phyloP scores from a whole-genome alignment of 2,329 filamentous ascomycete species.

The Calonectria montana region DNA sequence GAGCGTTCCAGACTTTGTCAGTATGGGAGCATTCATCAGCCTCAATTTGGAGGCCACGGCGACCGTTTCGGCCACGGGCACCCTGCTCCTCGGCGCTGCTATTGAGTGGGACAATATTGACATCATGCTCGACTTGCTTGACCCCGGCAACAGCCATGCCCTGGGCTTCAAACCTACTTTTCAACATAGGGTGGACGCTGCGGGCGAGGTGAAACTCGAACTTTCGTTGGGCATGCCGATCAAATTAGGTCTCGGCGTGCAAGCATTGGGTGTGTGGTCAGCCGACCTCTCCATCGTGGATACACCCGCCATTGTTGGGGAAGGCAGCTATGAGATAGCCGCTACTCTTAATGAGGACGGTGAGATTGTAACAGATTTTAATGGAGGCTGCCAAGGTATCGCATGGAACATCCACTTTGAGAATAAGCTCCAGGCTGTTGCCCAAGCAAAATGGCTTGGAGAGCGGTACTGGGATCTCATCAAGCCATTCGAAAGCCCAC shows the following conservation, averaged over 20 bases:
- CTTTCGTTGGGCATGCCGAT: constrained; percentile 4
- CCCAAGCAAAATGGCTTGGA: not conserved
- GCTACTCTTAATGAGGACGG: not conserved
- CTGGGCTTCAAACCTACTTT: not conserved
- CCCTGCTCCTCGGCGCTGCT: not conserved
- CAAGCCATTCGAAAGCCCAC: not conserved
- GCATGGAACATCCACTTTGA: constrained; percentile 11
- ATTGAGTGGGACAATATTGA: constrained; percentile 14
- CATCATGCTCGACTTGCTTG: constrained; percentile 1
- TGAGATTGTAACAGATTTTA: not conserved
- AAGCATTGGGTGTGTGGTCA: not conserved
- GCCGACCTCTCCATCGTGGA: constrained; percentile 8
- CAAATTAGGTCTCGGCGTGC: not conserved
- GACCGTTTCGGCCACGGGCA: constrained; percentile 2
- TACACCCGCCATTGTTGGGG: constrained; percentile 3
- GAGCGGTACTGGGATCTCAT: not conserved
- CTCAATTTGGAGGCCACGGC: not conserved
- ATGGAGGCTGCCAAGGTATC: constrained; percentile 15
- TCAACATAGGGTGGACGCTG: not conserved
- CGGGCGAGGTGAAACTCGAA: not conserved
- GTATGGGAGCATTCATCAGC: constrained; percentile 7
- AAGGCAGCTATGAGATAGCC: not conserved
- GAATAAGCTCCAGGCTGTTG: constrained; percentile 14
- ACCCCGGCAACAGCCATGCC: not conserved
- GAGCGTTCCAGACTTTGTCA: not conserved